Percentiles rank a stretch among this genome's conserved stretches.
Conservation (phyloP, 2,329 filamentous ascomycete genomes). For the Trichoderma harzianum region DNA sequence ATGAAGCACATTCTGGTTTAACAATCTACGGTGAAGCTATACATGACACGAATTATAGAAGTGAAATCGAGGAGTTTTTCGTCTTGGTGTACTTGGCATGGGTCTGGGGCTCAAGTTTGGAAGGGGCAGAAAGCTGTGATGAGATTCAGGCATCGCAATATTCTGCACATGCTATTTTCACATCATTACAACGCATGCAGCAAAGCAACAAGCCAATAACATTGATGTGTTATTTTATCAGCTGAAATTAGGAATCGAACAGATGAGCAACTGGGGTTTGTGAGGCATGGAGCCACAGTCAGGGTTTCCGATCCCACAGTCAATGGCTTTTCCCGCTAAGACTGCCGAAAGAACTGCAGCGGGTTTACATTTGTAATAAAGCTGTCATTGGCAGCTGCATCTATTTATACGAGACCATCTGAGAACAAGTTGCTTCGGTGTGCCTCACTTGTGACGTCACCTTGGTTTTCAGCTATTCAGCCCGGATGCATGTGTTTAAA, state of each 20-base stretch:
- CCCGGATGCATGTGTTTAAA: neutral
- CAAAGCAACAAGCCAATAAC: no score
- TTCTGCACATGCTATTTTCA: no score
- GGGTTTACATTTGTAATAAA: neutral
- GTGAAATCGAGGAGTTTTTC: neutral
- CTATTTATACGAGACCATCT: neutral
- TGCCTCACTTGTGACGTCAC: neutral
- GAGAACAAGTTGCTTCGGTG: neutral
- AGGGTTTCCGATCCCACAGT: neutral
- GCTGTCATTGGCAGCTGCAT: neutral
- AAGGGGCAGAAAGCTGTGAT: neutral
- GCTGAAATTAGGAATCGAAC: neutral
- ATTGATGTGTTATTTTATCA: neutral
- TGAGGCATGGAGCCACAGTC: neutral
- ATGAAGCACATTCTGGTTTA: neutral
- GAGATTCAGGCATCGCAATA: neutral
- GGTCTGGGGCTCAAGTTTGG: neutral
- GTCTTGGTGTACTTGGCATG: neutral
- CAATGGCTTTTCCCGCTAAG: neutral
- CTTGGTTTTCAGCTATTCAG: neutral
- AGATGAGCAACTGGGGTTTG: neutral
- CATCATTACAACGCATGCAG: no score
- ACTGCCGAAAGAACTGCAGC: neutral
- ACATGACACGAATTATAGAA: neutral
- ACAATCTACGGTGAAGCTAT: neutral